Evolutionary conservation across 2,329 filamentous ascomycete genomes (phyloP).

Genomic region (Bimuria novae-zelandiae): DNA sequence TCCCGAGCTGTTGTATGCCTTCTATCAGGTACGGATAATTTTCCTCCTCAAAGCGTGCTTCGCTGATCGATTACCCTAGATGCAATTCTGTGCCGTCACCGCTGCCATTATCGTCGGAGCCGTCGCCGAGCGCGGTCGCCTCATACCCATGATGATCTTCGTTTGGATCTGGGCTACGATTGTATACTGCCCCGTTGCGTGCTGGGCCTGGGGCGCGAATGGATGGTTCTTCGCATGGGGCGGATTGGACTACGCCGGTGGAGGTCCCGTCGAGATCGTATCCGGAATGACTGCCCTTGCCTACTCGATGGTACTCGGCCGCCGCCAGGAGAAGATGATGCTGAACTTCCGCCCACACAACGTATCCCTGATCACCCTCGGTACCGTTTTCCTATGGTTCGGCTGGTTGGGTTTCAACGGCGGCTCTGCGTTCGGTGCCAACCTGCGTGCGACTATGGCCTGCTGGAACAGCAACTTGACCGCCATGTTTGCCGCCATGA

Average conservation of each 20-base stretch:
- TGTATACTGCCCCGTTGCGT: constrained; percentile 95
- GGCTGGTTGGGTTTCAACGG: constrained; percentile 99
- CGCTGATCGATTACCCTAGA: constrained; percentile 56
- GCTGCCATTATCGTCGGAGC: constrained; percentile 89
- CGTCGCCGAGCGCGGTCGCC: constrained; percentile 89
- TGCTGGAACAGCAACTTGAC: constrained; percentile 98
- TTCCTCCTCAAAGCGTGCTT: neutral
- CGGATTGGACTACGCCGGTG: constrained; percentile 94
- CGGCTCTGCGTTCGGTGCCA: constrained; percentile 90
- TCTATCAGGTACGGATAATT: constrained; percentile 74
- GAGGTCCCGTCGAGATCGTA: constrained; percentile 94
- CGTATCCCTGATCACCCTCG: constrained; percentile 94
- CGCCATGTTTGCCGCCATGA: constrained; percentile 87
- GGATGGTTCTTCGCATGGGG: constrained; percentile 92
- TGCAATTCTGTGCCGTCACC: constrained; percentile 97
- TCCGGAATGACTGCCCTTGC: constrained; percentile 92
- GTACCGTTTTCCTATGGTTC: constrained; percentile 95
- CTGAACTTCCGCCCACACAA: constrained; percentile 99
- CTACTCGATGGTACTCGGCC: constrained; percentile 93
- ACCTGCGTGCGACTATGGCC: constrained; percentile 91
- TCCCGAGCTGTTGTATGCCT: constrained; percentile 87
- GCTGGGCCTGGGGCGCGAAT: constrained; percentile 95
- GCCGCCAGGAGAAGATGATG: constrained; percentile 99
- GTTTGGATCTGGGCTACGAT: constrained; percentile 95
- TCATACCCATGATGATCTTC: constrained; percentile 94